Conservation (phyloP, 768 basidiomycete genomes). For the Leucocoprinus leucothites region DNA sequence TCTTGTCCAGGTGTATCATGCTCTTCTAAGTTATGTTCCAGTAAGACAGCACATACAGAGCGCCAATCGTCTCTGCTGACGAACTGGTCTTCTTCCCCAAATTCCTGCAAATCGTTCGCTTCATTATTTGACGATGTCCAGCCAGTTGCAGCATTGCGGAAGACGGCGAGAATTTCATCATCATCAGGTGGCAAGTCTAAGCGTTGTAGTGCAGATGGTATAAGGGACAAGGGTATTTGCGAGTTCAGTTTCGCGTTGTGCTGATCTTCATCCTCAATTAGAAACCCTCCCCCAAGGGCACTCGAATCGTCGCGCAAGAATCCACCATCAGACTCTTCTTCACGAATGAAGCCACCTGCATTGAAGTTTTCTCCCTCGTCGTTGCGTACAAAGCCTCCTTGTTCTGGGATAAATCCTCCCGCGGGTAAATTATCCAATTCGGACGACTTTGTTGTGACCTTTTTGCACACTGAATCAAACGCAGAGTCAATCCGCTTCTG, state of each 20-base stretch:
- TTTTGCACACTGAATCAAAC: conserved; percentile 4
- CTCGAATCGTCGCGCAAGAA: conserved; percentile 14
- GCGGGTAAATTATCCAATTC: neutral
- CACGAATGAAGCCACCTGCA: conserved; percentile 19
- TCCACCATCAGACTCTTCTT: conserved; percentile 15
- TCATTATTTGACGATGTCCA: conserved; percentile 43
- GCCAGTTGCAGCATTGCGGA: conserved; percentile 72
- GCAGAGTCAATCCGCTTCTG: conserved; percentile 14
- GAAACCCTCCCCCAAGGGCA: conserved; percentile 28
- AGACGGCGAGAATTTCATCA: conserved; percentile 66
- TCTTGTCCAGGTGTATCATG: conserved; percentile 21
- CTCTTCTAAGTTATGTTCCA: conserved; percentile 39
- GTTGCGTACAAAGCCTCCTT: conserved; percentile 10
- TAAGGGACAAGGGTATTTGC: conserved; percentile 50
- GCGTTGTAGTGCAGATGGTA: conserved; percentile 59
- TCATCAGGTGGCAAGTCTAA: conserved; percentile 73
- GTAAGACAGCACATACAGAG: conserved; percentile 72
- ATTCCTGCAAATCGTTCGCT: conserved; percentile 12
- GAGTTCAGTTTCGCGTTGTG: conserved; percentile 13
- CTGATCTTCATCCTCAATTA: conserved; percentile 20
- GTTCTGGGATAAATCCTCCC: conserved; percentile 4
- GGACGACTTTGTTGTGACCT: neutral
- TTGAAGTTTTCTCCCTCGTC: conserved; percentile 2
- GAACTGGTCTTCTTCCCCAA: conserved; percentile 23
- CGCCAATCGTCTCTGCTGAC: conserved; percentile 75